Evolutionary conservation across 2,329 filamentous ascomycete genomes (phyloP), one percentile per base, ranked within the genome.

Genomic region (Annulohypoxylon truncatum): DNA sequence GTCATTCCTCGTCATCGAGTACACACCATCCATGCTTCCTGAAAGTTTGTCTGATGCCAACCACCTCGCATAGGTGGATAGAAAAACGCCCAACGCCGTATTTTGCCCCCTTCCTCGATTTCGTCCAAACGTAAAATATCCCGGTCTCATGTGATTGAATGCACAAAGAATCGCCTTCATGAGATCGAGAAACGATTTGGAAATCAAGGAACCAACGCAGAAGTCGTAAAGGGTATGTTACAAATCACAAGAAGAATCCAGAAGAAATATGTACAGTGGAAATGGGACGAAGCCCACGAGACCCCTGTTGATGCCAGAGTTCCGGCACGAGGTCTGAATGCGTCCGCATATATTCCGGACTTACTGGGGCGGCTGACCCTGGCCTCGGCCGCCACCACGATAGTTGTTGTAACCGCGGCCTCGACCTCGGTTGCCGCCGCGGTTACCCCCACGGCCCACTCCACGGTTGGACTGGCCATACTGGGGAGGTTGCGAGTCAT

Each of bases 371-470:
- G 75, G 72, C 50, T 76, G 78, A 42, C 72, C 64, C 56, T 77
- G 76, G 24, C 74, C 75, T 10, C 75, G 71, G 38, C 76, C 73
- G 28, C 75, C 72, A 57, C 79, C 73, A 47, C 79, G 77, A 55
- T 77, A 77, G 53, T 77, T 74, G 67, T 74, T 74, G 64, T 75
- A 77, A 24, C 78, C 72, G 12, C 77, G 74, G n/a, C 75, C 76
- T 10, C 76, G 73, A 6, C 64, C 75, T 46, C 67, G 64, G 42
- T 60, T 63, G 26, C 65, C 59, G 13, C 67, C 72, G 35, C 76
- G 74, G 15, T 70, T 68, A 20, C 69, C 59, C 35, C 74, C 74
- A 26, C 75, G 74, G 26, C 69, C 51, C 1, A 69, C 70, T 38
- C 76, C 74, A 15, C 73, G 72, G 26, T 70, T 71, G 47, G 75